A percentile compares a stretch with the other conserved stretches of the same genome.
Evolutionary conservation across 495 filamentous ascomycete species (phyloP).

Genomic region (Aspergillus ellipticus): DNA sequence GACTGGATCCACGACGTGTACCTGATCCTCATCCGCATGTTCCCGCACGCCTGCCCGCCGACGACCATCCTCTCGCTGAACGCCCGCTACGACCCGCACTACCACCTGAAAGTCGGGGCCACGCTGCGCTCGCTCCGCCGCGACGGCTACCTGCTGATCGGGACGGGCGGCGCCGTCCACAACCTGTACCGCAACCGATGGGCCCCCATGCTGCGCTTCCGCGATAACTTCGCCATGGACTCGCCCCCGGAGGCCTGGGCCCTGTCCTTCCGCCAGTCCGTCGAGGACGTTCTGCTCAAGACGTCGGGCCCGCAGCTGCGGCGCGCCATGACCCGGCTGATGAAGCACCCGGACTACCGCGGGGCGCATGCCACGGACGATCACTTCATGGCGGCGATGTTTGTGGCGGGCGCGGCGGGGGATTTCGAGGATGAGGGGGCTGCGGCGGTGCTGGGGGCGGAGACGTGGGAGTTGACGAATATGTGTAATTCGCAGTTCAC

Average conservation of each 20-base stretch:
- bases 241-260: constrained; percentile 52
- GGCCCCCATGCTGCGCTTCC: constrained; percentile 54
- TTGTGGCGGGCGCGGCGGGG: constrained; percentile 54
- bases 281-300: constrained; percentile 51
- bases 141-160: constrained; percentile 53
- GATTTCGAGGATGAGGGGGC: constrained; percentile 44
- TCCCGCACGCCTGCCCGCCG: constrained; percentile 52
- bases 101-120: constrained; percentile 53
- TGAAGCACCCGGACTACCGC: constrained; percentile 57
- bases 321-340: constrained; percentile 50
- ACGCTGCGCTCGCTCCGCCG: constrained; percentile 48
- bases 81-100: constrained; percentile 57
- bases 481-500: constrained; percentile 64
- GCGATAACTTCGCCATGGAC: constrained; percentile 57
- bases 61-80: constrained; percentile 58
- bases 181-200: constrained; percentile 62
- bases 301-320: constrained; percentile 45
- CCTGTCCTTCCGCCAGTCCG: constrained; percentile 57
- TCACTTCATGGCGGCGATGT: constrained; percentile 57
- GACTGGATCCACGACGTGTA: constrained; percentile 66
- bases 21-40: constrained; percentile 62
- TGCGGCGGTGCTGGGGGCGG: constrained; percentile 43
- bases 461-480: constrained; percentile 62
- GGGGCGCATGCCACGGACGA: constrained; percentile 64
- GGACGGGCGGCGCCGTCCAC: constrained; percentile 60